phyloP scores from a whole-genome alignment of 2,329 filamentous ascomycete genomes.

The Epichloe hybrida region DNA sequence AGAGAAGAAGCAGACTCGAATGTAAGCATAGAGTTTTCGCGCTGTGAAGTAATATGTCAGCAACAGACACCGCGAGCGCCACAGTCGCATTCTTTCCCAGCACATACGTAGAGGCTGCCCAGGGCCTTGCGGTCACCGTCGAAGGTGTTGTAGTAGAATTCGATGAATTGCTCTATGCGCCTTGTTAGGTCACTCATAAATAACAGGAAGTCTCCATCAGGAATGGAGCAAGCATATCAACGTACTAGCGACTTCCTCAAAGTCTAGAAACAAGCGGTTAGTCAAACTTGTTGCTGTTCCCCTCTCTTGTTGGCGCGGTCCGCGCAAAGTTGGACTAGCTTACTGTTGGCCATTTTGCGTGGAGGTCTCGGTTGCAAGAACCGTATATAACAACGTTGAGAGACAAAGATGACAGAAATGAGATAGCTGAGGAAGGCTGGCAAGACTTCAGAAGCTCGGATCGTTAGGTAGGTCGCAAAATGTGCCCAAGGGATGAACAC shows the following conservation, averaged over 20 bases:
- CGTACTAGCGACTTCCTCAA: slow-evolving; percentile 34
- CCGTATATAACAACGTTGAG: slow-evolving; percentile 2
- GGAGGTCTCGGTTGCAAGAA: slow-evolving; percentile 1
- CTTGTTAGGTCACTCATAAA: neutral
- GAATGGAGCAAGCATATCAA: slow-evolving; percentile 5
- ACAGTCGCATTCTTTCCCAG: neutral
- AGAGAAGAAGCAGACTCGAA: slow-evolving; percentile 62
- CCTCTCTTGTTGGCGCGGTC: slow-evolving; percentile 6
- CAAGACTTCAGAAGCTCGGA: slow-evolving; percentile 1
- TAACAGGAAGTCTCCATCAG: neutral
- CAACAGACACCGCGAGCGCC: neutral
- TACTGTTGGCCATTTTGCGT: slow-evolving; percentile 21
- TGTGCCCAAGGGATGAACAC: slow-evolving; percentile 15
- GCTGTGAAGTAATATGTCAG: slow-evolving; percentile 33
- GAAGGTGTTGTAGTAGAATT: slow-evolving; percentile 85
- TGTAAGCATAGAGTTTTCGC: slow-evolving; percentile 79
- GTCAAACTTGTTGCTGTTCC: slow-evolving; percentile 5
- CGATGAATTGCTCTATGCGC: slow-evolving; percentile 66
- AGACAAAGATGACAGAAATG: slow-evolving; percentile 1
- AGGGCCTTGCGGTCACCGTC: slow-evolving; percentile 57
- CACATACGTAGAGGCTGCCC: slow-evolving; percentile 64
- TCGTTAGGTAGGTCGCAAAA: slow-evolving; percentile 20
- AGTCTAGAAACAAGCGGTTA: slow-evolving; percentile 20
- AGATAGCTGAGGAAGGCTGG: slow-evolving; percentile 1
- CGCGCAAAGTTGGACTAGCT: slow-evolving; percentile 7